Evolutionary conservation across 2,329 filamentous ascomycete species (phyloP).

Genomic region (Colletotrichum limetticola): DNA sequence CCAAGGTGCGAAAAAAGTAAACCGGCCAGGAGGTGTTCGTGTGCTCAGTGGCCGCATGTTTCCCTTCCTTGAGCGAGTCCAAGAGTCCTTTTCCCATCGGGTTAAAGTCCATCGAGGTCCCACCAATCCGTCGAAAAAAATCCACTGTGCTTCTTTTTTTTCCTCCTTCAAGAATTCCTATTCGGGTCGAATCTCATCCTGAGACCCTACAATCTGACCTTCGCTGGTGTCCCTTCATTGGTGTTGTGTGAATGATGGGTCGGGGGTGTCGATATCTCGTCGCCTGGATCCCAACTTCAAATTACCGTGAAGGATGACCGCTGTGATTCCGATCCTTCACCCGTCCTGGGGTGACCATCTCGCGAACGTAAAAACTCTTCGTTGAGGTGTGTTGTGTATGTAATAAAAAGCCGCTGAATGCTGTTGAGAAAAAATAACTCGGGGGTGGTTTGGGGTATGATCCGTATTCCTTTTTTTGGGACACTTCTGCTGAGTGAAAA

Average conservation of each 20-base stretch:
- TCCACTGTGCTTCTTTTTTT: conserved; percentile 20
- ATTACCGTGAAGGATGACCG: conserved; percentile 5
- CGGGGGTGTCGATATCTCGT: conserved; percentile 31
- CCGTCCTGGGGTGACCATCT: conserved; percentile 31
- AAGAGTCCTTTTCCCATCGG: not conserved
- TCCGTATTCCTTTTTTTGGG: conserved; percentile 53
- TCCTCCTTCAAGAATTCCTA: conserved; percentile 21
- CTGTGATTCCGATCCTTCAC: conserved; percentile 16
- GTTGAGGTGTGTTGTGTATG: conserved; percentile 35
- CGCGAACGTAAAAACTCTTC: conserved; percentile 34
- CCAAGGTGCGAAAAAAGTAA: conserved; percentile 3
- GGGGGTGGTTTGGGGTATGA: conserved; percentile 46
- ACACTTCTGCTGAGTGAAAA: conserved; percentile 48
- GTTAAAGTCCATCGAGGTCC: not conserved
- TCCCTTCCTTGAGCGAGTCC: conserved; percentile 11
- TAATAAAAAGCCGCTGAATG: conserved; percentile 39
- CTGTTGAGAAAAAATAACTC: conserved; percentile 39
- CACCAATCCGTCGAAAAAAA: conserved; percentile 10
- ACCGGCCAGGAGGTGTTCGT: conserved; percentile 13
- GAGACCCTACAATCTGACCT: conserved; percentile 30
- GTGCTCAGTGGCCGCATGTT: conserved; percentile 6
- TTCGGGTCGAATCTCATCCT: conserved; percentile 18
- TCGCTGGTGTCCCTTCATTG: not conserved
- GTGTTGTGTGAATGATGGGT: conserved; percentile 3
- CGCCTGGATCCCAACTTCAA: not conserved